Evolutionary conservation across 2,329 filamentous ascomycete species (phyloP).

Genomic region (Curvularia lunata): DNA sequence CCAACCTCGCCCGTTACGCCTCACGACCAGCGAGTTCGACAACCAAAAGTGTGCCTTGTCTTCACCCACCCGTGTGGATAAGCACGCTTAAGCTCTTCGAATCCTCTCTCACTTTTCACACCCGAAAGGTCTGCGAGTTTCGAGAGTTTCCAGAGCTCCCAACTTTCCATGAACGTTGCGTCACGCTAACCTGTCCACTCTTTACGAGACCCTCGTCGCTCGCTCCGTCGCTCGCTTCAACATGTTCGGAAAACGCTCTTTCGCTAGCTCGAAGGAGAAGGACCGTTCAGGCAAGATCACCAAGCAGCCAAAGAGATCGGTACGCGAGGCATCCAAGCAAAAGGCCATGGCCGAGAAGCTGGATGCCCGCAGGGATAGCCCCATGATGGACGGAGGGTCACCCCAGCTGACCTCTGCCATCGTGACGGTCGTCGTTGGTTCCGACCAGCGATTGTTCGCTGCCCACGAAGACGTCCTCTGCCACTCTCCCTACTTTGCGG

Average conservation of each 20-base stretch:
- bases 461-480: slow-evolving; percentile 92
- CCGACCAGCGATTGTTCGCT: slow-evolving; percentile 87
- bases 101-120: slow-evolving; percentile 41
- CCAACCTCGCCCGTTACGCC: slow-evolving; percentile 41
- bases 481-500: slow-evolving; percentile 83
- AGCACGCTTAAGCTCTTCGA: slow-evolving; percentile 46
- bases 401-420: slow-evolving; percentile 71
- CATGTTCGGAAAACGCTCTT: slow-evolving; percentile 91
- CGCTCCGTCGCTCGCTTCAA: slow-evolving; percentile 54
- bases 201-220: slow-evolving; percentile 52
- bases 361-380: slow-evolving; percentile 66
- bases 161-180: slow-evolving; percentile 56
- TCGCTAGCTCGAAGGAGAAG: slow-evolving; percentile 75
- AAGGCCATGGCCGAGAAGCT: slow-evolving; percentile 73
- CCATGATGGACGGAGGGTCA: slow-evolving; percentile 57
- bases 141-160: slow-evolving; percentile 62
- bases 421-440: slow-evolving; percentile 83
- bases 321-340: slow-evolving; percentile 80
- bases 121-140: slow-evolving; percentile 44
- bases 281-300: slow-evolving; percentile 88
- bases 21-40: slow-evolving; percentile 51
- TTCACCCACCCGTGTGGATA: slow-evolving; percentile 45
- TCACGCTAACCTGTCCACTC: slow-evolving; percentile 58
- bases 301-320: slow-evolving; percentile 76
- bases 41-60: slow-evolving; percentile 47